A percentile compares a stretch with the other conserved stretches of the same genome.
phyloP scores from a whole-genome alignment of 208 protist genomes.

The Porcisia deanei region DNA sequence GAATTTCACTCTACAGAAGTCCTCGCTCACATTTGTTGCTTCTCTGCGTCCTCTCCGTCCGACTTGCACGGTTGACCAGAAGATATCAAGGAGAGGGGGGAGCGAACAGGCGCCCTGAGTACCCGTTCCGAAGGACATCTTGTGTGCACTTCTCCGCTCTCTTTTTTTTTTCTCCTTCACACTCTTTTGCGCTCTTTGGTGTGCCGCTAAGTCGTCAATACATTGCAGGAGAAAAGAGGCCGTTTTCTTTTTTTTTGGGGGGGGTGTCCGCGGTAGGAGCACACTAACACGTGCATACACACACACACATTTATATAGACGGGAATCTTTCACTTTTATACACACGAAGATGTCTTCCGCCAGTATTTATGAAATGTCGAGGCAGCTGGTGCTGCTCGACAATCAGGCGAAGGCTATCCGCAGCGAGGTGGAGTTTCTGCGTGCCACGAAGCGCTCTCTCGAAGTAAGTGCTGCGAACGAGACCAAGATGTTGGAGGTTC shows the following conservation, averaged over 20 bases:
- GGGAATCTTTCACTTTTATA: background rate
- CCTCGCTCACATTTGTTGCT: background rate
- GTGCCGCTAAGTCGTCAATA: background rate
- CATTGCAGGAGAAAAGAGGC: background rate
- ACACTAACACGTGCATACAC: too few relatives aligned
- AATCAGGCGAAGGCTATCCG: conserved; percentile 59
- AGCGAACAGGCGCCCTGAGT: background rate
- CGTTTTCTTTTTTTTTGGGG: background rate
- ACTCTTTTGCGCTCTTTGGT: background rate
- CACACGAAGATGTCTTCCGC: conserved; percentile 18
- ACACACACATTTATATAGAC: too few relatives aligned
- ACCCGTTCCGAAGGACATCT: background rate
- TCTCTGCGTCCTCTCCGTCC: background rate
- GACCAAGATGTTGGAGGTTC: conserved; percentile 33
- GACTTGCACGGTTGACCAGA: background rate
- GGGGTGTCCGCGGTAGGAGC: too few relatives aligned
- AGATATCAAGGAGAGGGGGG: background rate
- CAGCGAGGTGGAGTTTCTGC: conserved; percentile 57
- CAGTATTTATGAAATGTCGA: conserved; percentile 38
- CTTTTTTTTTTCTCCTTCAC: background rate
- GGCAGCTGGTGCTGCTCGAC: conserved; percentile 57
- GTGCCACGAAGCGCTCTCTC: conserved; percentile 49
- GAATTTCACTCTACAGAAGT: background rate
- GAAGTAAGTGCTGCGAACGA: conserved; percentile 32
- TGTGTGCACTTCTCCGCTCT: background rate